Percentiles rank a stretch among this genome's conserved stretches.
phyloP scores from a whole-genome alignment of 768 basidiomycete species.

The Calvatia gigantea region DNA sequence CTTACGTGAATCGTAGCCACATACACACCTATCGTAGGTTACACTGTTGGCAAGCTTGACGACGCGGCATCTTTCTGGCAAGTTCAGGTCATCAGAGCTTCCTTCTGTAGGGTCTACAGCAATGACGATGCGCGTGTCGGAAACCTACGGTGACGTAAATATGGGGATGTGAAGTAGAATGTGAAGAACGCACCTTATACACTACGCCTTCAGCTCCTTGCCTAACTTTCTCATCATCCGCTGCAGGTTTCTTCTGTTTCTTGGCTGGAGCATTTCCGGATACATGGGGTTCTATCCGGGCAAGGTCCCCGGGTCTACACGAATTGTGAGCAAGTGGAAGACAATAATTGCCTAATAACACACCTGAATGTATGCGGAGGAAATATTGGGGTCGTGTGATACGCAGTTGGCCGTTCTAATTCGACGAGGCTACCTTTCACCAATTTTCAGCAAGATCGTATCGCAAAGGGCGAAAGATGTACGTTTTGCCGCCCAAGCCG shows the following conservation, averaged over 20 bases:
- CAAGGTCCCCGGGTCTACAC: constrained; percentile 81
- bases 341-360: constrained; percentile 11
- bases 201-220: constrained; percentile 73
- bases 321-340: neutral
- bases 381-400: constrained; percentile 65
- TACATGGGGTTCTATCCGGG: constrained; percentile 74
- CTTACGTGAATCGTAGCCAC: neutral
- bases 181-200: constrained; percentile 56
- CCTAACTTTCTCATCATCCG: constrained; percentile 34
- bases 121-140: constrained; percentile 77
- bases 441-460: constrained; percentile 18
- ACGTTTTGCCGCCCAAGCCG: constrained; percentile 94
- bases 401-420: constrained; percentile 78
- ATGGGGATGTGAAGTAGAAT: neutral
- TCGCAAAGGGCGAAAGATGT: constrained; percentile 15
- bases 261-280: constrained; percentile 32
- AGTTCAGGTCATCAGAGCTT: constrained; percentile 60
- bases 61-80: constrained; percentile 82
- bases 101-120: constrained; percentile 68
- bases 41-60: constrained; percentile 90
- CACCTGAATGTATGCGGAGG: constrained; percentile 87
- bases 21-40: constrained; percentile 75
- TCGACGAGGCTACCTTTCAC: constrained; percentile 71
- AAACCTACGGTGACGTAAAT: constrained; percentile 47
- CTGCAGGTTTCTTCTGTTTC: constrained; percentile 40